Percentiles rank a stretch among this genome's conserved stretches.
Evolutionary conservation across 306 rosid genomes (phyloP).

Genomic region (cucumber (Cucumis sativus)): Cucumber_9930_V3 NC_026660.2:22468001-22468500

Average conservation of each 20-base stretch:
- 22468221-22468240: constrained; percentile 93
- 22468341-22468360: constrained; percentile 97
- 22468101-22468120: not conserved
- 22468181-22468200: constrained; percentile 77
- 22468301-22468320: constrained; percentile 98
- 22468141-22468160: constrained; percentile 15
- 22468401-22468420: not conserved
- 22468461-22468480: constrained; percentile 95
- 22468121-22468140: constrained; percentile 7
- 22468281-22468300: constrained; percentile 88
- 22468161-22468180: constrained; percentile 69
- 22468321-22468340: constrained; percentile 93
- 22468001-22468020: not conserved
- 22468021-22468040: not conserved
- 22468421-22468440: not conserved
- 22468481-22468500: constrained; percentile 99
- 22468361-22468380: constrained; percentile 19
- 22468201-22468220: constrained; percentile 91
- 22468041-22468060: not conserved
- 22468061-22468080: not conserved
- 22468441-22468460: constrained; percentile 62
- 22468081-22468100: not conserved
- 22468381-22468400: not conserved
- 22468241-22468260: constrained; percentile 98
- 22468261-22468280: constrained; percentile 95